A percentile compares a stretch with the other conserved stretches of the same genome.
Evolutionary conservation across 1,139 yeast species (phyloP).

Genomic region (Yamadazyma triangularis): DNA sequence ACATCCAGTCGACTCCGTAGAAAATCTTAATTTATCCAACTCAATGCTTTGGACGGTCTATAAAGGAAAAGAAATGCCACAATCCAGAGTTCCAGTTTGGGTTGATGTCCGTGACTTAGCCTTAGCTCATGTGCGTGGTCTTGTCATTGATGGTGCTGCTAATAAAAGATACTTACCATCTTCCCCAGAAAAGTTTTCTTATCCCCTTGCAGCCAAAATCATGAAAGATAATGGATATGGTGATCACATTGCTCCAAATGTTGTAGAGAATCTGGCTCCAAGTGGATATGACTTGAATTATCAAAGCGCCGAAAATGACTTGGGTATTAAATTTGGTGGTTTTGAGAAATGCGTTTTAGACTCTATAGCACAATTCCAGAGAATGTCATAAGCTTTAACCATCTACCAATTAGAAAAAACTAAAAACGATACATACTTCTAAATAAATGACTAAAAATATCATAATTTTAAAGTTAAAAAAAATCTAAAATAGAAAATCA

Average conservation of each 20-base stretch:
- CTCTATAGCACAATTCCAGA: slow-evolving; percentile 30
- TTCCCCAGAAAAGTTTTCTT: slow-evolving; percentile 22
- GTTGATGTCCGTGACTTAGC: slow-evolving; percentile 40
- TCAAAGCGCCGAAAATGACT: slow-evolving; percentile 20
- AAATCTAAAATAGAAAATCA: too few species aligned
- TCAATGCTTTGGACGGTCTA: slow-evolving; percentile 13
- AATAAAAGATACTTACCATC: slow-evolving; percentile 23
- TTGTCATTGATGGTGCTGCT: slow-evolving; percentile 22
- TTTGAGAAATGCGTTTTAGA: slow-evolving; percentile 31
- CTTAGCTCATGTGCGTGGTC: slow-evolving; percentile 28
- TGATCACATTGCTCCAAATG: too few species aligned
- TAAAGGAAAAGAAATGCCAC: slow-evolving; percentile 4
- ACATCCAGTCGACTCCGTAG: slow-evolving; percentile 18
- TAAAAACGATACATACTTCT: too few species aligned
- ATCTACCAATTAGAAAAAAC: too few species aligned
- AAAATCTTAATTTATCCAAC: slow-evolving; percentile 22
- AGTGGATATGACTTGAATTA: slow-evolving; percentile 19
- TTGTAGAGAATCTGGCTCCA: too few species aligned
- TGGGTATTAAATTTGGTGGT: slow-evolving; percentile 30
- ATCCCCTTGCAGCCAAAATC: slow-evolving; percentile 20
- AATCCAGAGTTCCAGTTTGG: slow-evolving; percentile 24
- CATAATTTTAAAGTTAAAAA: too few species aligned
- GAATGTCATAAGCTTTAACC: too few species aligned
- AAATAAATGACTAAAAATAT: too few species aligned
- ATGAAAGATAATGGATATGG: slow-evolving; percentile 12